These are phyloP conservation scores for Pontederia crassipes DNA, from an alignment of 176 grass and related monocot species.

Conservation along the genomic window DNA sequence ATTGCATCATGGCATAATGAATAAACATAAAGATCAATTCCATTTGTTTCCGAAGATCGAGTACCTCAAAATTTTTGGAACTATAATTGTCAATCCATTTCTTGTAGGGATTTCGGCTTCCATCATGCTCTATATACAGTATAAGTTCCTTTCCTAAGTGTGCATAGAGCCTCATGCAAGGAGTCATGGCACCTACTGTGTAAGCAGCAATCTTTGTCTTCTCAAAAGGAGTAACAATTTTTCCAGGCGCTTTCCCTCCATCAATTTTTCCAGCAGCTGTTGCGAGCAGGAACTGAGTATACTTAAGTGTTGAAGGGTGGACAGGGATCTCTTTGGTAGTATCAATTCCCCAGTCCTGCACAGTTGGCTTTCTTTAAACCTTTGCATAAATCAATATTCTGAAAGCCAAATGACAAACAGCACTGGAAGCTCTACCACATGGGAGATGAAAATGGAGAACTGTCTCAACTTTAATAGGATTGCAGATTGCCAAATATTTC, in stretches of 20 bases:
- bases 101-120: slow-evolving; percentile 67
- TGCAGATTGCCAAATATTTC: no score
- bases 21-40: neutral
- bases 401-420: neutral
- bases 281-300: slow-evolving; percentile 84
- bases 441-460: no score
- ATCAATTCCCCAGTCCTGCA: slow-evolving; percentile 93
- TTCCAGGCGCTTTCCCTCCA: slow-evolving; percentile 69
- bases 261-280: slow-evolving; percentile 80
- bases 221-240: slow-evolving; percentile 97
- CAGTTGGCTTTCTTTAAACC: slow-evolving; percentile 24
- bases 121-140: slow-evolving; percentile 39
- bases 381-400: slow-evolving; percentile 12
- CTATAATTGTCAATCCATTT: slow-evolving; percentile 83
- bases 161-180: slow-evolving; percentile 97
- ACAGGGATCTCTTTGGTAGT: slow-evolving; percentile 56
- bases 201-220: slow-evolving; percentile 99
- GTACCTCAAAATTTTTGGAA: slow-evolving; percentile 74
- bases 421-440: neutral
- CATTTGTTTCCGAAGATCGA: neutral
- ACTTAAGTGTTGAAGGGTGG: slow-evolving; percentile 56
- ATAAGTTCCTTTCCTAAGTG: slow-evolving; percentile 68
- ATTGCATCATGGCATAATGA: neutral
- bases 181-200: slow-evolving; percentile 86
- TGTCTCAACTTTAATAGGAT: no score